Evolutionary conservation across 768 basidiomycete genomes (phyloP).

Genomic region (Chalciporus piperatus): DNA sequence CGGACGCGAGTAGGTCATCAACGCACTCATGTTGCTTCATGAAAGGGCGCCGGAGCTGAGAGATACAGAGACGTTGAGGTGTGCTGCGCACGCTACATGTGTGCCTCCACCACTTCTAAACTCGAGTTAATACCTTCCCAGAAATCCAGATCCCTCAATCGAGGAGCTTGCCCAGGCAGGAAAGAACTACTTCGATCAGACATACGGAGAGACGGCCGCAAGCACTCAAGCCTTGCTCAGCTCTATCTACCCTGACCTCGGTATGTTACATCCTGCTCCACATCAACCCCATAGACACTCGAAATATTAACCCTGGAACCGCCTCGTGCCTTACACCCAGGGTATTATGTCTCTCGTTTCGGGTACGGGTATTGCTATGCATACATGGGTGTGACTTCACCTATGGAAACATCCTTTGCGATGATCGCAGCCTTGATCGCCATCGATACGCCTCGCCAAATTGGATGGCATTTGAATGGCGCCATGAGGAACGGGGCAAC

Average conservation of each 20-base stretch:
- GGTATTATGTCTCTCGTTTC: constrained; percentile 51
- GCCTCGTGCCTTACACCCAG: constrained; percentile 31
- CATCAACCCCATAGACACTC: neutral
- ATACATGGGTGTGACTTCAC: constrained; percentile 43
- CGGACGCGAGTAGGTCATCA: constrained; percentile 40
- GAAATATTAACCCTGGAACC: neutral
- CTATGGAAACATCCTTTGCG: constrained; percentile 56
- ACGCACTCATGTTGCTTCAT: constrained; percentile 50
- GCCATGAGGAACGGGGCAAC: constrained; percentile 56
- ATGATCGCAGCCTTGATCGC: constrained; percentile 62
- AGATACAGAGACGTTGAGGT: constrained; percentile 50
- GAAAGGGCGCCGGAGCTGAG: constrained; percentile 51
- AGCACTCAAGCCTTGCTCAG: constrained; percentile 46
- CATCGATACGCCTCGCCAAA: constrained; percentile 59
- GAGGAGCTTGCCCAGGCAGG: constrained; percentile 45
- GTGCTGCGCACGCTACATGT: neutral
- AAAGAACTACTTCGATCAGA: constrained; percentile 39
- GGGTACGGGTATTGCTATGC: constrained; percentile 59
- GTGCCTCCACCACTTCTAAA: neutral
- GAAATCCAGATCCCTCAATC: constrained; percentile 41
- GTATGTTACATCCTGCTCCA: constrained; percentile 33
- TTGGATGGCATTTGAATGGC: constrained; percentile 62
- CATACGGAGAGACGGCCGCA: constrained; percentile 57
- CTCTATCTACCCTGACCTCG: constrained; percentile 60
- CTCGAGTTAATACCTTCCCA: constrained; percentile 14